A percentile compares a stretch with the other conserved stretches of the same genome.
These are phyloP conservation scores for Aspergillus sp. DNA, from an alignment of 2,329 filamentous ascomycete genomes.

Conservation along the genomic window DNA sequence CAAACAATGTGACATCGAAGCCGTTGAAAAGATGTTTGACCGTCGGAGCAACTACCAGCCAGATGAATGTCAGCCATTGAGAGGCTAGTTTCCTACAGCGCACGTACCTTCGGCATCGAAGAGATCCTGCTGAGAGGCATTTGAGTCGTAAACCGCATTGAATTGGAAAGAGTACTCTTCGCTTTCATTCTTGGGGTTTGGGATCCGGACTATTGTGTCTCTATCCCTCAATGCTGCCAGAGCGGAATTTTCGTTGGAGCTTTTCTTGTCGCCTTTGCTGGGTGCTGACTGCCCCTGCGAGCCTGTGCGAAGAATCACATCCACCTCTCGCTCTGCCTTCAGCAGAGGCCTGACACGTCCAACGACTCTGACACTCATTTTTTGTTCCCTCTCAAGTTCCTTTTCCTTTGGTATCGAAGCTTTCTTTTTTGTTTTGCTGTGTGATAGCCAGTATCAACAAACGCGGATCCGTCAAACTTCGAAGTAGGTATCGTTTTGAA, in stretches of 20 bases:
- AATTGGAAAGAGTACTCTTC: slow-evolving; percentile 95
- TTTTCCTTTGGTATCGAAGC: too few species aligned
- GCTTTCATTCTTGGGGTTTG: slow-evolving; percentile 84
- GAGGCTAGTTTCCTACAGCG: slow-evolving; percentile 1
- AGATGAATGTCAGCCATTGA: slow-evolving; percentile 9
- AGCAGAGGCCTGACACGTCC: slow-evolving; percentile 86
- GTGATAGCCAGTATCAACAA: too few species aligned
- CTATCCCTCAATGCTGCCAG: slow-evolving; percentile 44
- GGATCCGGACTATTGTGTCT: slow-evolving; percentile 73
- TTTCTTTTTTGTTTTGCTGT: too few species aligned
- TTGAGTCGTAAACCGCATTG: slow-evolving; percentile 82
- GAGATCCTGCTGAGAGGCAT: slow-evolving; percentile 76
- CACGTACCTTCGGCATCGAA: slow-evolving; percentile 80
- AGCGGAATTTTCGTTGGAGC: slow-evolving; percentile 16
- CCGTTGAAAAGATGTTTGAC: slow-evolving; percentile 85
- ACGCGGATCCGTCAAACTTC: too few species aligned
- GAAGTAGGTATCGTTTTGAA: too few species aligned
- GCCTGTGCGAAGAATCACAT: slow-evolving; percentile 74
- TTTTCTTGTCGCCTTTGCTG: slow-evolving; percentile 21
- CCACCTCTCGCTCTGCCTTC: slow-evolving; percentile 77
- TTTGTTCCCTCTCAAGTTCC: slow-evolving; percentile 4
- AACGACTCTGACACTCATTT: slow-evolving; percentile 69
- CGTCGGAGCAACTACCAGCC: slow-evolving; percentile 70
- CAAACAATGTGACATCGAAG: slow-evolving; percentile 83
- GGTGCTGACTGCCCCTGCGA: slow-evolving; percentile 25